These are phyloP conservation scores for Voacanga thouarsii DNA, from an alignment of 257 asterid species.

Conservation along the genomic window DNA sequence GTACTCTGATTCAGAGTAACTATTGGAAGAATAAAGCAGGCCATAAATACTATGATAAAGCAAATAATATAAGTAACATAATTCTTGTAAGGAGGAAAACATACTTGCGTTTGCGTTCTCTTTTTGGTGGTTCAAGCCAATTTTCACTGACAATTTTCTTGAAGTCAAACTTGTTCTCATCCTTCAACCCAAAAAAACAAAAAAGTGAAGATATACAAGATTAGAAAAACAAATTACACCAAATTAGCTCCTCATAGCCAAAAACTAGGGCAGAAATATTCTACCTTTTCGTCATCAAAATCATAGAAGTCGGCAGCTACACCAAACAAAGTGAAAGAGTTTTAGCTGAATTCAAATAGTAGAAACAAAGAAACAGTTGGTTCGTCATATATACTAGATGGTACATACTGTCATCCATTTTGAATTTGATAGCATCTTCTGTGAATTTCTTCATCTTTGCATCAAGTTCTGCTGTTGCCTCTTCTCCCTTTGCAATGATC, in stretches of 20 bases:
- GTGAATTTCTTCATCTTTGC: conserved; percentile 99
- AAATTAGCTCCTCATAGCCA: neutral
- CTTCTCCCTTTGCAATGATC: conserved; percentile 99
- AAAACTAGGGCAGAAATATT: neutral
- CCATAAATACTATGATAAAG: conserved; percentile 9
- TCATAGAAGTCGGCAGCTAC: conserved; percentile 98
- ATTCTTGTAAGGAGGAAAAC: conserved; percentile 25
- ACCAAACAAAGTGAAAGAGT: conserved; percentile 24
- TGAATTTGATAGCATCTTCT: conserved; percentile 96
- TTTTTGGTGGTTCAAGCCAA: conserved; percentile 89
- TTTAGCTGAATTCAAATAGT: conserved; percentile 19
- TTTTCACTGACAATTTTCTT: conserved; percentile 92
- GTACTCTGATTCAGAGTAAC: conserved; percentile 97
- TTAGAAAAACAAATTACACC: neutral
- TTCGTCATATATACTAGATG: neutral
- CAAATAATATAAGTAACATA: neutral
- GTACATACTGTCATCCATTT: conserved; percentile 94
- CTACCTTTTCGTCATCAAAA: conserved; percentile 91
- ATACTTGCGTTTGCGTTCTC: conserved; percentile 98
- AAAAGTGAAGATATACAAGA: conserved; percentile 4
- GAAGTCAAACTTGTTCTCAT: conserved; percentile 83
- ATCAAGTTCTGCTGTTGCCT: conserved; percentile 98
- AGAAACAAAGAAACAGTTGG: neutral
- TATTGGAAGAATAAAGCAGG: conserved; percentile 17
- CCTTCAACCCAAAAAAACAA: conserved; percentile 41